These are phyloP conservation scores for Cylindrotheca closterium DNA, from an alignment of 108 stramenopile genomes.

Conservation along the genomic window DNA sequence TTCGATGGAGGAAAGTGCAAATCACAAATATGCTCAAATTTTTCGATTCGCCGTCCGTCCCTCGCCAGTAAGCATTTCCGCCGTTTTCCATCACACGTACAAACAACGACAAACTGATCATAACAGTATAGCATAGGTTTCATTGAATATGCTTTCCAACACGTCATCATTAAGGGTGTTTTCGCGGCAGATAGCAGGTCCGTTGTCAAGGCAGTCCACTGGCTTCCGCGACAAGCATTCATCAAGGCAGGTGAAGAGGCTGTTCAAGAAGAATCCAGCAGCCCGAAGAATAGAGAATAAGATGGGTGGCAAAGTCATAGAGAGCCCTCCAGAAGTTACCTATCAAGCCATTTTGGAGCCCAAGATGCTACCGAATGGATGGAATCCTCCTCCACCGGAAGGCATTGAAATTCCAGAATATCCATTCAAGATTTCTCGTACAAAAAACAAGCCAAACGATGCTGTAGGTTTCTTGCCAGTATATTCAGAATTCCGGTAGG, in stretches of 20 bases:
- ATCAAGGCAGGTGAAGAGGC: constrained; percentile 71
- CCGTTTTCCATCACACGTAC: no score
- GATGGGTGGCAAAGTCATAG: constrained; percentile 10
- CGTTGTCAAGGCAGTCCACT: constrained; percentile 2
- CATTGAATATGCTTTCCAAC: no score
- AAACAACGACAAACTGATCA: no score
- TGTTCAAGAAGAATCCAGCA: constrained; percentile 80
- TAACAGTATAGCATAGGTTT: no score
- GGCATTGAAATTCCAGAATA: constrained; percentile 58
- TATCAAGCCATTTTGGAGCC: constrained; percentile 44
- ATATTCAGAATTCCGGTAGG: constrained; percentile 74
- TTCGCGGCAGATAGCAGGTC: no score
- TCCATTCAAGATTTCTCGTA: constrained; percentile 72
- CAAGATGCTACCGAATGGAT: constrained; percentile 71
- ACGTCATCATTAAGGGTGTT: no score
- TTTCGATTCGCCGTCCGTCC: background rate
- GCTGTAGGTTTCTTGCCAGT: constrained; percentile 83
- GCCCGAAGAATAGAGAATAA: constrained; percentile 47
- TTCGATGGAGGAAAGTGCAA: background rate
- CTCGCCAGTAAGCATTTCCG: background rate
- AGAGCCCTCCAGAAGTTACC: constrained; percentile 13
- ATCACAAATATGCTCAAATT: background rate
- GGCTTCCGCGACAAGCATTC: constrained; percentile 64
- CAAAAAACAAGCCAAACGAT: constrained; percentile 70
- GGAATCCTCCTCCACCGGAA: constrained; percentile 64